phyloP scores from a whole-genome alignment of 768 basidiomycete species.

The Leccinum arenicola region DNA sequence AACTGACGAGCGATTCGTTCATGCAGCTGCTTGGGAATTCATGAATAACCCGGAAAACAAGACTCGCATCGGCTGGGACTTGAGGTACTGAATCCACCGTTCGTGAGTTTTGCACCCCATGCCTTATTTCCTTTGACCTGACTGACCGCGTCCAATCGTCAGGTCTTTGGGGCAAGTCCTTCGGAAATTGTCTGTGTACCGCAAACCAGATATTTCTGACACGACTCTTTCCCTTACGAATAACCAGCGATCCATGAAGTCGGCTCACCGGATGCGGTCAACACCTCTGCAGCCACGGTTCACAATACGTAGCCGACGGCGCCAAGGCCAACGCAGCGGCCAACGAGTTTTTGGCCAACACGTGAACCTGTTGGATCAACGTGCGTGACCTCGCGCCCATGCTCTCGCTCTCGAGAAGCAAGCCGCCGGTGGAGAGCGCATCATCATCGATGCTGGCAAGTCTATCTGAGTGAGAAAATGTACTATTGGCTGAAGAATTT shows the following conservation, averaged over 20 bases:
- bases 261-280: slow-evolving; percentile 33
- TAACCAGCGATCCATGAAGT: slow-evolving; percentile 46
- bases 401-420: slow-evolving; percentile 47
- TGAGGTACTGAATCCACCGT: slow-evolving; percentile 41
- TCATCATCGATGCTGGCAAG: slow-evolving; percentile 45
- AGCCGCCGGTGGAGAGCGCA: slow-evolving; percentile 54
- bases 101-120: slow-evolving; percentile 19
- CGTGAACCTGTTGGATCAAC: slow-evolving; percentile 42
- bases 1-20: background rate
- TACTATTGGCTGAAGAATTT: background rate
- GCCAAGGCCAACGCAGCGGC: slow-evolving; percentile 20
- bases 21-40: slow-evolving; percentile 49
- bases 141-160: background rate
- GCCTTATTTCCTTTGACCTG: background rate
- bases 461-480: background rate
- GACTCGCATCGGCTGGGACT: slow-evolving; percentile 34
- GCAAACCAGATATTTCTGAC: background rate
- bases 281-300: slow-evolving; percentile 37
- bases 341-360: slow-evolving; percentile 23
- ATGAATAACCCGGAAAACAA: slow-evolving; percentile 30
- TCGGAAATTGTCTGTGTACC: background rate
- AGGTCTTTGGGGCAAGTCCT: slow-evolving; percentile 31
- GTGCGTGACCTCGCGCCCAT: slow-evolving; percentile 59
- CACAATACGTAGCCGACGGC: slow-evolving; percentile 31
- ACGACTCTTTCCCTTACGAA: background rate